Evolutionary conservation across 305 asterid species (phyloP).

Genomic region (Fraxinus greggii): DNA sequence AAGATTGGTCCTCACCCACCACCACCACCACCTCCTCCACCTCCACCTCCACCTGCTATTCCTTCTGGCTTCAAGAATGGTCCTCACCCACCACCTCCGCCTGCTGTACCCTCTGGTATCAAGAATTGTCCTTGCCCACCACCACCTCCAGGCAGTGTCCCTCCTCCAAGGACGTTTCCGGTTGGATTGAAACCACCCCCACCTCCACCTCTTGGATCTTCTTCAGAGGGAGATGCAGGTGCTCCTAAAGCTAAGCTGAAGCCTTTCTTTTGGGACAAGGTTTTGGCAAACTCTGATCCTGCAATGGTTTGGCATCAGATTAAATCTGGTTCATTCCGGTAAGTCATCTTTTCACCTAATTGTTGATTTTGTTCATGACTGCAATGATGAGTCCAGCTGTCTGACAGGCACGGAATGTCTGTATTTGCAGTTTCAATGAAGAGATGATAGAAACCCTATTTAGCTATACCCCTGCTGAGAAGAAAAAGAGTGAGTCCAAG

Average conservation of each 20-base stretch:
- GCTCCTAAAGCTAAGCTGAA: slow-evolving; percentile 74
- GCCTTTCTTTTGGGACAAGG: slow-evolving; percentile 99
- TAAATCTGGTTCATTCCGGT: slow-evolving; percentile 90
- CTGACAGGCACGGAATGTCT: slow-evolving; percentile 13
- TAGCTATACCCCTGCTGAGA: slow-evolving; percentile 51
- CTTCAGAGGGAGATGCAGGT: slow-evolving; percentile 32
- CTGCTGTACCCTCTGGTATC: slow-evolving; percentile 21
- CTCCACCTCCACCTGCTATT: slow-evolving; percentile 33
- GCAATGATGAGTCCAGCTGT: slow-evolving; percentile 2
- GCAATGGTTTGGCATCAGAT: slow-evolving; percentile 95
- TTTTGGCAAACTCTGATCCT: slow-evolving; percentile 66
- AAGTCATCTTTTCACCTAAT: slow-evolving; percentile 31
- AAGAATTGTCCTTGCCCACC: slow-evolving; percentile 40
- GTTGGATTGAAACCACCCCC: slow-evolving; percentile 52
- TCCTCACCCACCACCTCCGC: slow-evolving; percentile 47
- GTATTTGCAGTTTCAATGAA: slow-evolving; percentile 59
- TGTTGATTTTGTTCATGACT: slow-evolving; percentile 10
- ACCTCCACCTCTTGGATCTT: slow-evolving; percentile 29
- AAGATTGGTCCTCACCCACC: slow-evolving; percentile 40
- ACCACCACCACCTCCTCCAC: slow-evolving; percentile 37
- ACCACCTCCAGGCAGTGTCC: slow-evolving; percentile 52
- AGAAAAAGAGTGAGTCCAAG: slow-evolving; percentile 41
- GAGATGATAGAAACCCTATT: slow-evolving; percentile 74
- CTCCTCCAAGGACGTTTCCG: slow-evolving; percentile 51
- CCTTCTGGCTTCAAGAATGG: slow-evolving; percentile 28